Evolutionary conservation across 768 basidiomycete species (phyloP).

Genomic region (Coprinopsis marcescibilis): DNA sequence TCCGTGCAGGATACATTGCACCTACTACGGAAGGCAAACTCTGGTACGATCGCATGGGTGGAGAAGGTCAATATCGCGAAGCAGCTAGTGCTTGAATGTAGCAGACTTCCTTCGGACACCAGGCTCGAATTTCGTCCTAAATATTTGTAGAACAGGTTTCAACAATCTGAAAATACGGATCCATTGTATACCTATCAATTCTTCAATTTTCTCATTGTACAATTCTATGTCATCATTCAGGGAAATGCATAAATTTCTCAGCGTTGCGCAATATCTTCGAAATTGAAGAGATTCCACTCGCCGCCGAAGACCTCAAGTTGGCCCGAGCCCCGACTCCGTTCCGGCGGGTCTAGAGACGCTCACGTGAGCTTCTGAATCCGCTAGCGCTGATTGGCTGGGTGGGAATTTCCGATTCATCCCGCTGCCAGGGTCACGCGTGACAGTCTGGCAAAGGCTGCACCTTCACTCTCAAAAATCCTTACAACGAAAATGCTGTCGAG

Average conservation of each 20-base stretch:
- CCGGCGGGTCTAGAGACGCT: not conserved
- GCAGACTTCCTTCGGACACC: no score
- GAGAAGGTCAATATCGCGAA: constrained; percentile 56
- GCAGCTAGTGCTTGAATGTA: constrained; percentile 13
- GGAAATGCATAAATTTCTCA: no score
- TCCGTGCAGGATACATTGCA: constrained; percentile 86
- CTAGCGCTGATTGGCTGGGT: constrained; percentile 11
- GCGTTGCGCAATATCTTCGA: no score
- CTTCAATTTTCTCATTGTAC: no score
- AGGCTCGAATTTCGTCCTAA: no score
- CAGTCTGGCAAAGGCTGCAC: constrained; percentile 29
- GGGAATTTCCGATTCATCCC: constrained; percentile 45
- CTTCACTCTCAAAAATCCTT: constrained; percentile 37
- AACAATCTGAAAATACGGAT: no score
- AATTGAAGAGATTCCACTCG: not conserved
- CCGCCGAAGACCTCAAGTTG: no score
- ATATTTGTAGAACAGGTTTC: no score
- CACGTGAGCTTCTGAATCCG: constrained; percentile 2
- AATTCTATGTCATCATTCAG: no score
- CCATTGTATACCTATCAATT: no score
- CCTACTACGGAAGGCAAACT: constrained; percentile 76
- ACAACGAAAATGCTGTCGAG: constrained; percentile 69
- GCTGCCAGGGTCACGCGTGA: constrained; percentile 41
- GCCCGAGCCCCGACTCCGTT: no score
- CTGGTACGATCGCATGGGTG: constrained; percentile 85